Evolutionary conservation across 352 stramenopile genomes (phyloP), one percentile per base, ranked within the genome.

Genomic region (Phytophthora sojae): DNA sequence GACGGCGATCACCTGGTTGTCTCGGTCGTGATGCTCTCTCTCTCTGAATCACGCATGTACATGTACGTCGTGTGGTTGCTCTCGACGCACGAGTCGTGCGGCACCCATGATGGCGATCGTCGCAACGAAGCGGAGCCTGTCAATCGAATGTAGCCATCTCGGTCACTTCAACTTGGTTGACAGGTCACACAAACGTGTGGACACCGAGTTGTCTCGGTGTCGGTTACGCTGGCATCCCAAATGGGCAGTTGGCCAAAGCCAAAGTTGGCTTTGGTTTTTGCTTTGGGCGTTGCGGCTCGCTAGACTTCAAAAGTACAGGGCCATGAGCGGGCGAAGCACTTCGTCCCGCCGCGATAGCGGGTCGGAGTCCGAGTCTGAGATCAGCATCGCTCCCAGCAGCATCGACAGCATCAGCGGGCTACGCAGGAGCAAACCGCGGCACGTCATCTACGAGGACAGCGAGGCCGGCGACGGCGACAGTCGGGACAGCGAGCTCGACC

Each of bases 401-500:
- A 14, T 69, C 30, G 69, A 69, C 29, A 73, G 69, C 26, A 62
- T 69, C 35, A 67, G 14, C 39, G 72, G 50, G 39, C 29, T 73
- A 15, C 35, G 58, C 3, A 44, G 68, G 32, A 72, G 64, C 49
- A 76, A 62, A 12, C 69, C 64, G 7, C 64, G 64, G 2, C 64
- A 69, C 26, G 64, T 73, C 21, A 76, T 76, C 57, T 76, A 70
- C 55, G 69, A 76, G 51, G 63, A 52, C 42, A 69, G 69, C 29
- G 69, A 76, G 47, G 35, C 66, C 39, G 65, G 76, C 44, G 73
- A 84, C 42, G 69, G 71, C 57, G 81, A 85, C 57, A 62, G 83
- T 55, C 61, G 62, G 1, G 69, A 86, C 56, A 88, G 81, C 45
- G 83, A 93, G 55, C 75, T 91, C 29, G 83, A 91, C 45, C 60